Base-by-base conservation (phyloP, 108 stramenopile genomes). In the Tribonema minus region DNA sequence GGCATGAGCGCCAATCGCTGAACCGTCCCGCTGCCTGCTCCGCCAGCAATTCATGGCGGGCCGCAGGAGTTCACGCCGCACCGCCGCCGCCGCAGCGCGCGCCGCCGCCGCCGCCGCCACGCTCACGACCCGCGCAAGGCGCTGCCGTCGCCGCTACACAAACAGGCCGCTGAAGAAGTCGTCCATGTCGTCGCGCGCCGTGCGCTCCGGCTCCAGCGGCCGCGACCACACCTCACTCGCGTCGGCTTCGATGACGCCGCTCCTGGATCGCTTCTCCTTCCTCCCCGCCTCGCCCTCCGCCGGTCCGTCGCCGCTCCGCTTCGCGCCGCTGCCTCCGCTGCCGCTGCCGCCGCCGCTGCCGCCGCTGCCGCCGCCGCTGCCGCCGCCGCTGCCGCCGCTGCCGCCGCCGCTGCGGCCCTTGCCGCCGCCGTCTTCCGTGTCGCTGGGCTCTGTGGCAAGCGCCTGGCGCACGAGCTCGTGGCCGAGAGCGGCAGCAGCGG, bases 151-250 rank as follows among this genome's bases (percentile, higher is more conserved):
- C n/a, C n/a, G n/a, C 46, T 54, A 54, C 46, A 54, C 20, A 20
- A 54, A 54, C 46, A 54, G 46, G 20, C 46, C 46, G 46, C 20
- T 54, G 9, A 54, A 54, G 20, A 15, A 79, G 30, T 79, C 77
- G 5, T 79, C 77, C 68, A 79, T 79, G 20, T 79, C 77, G 37
- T 79, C 77, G 25, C 68, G 64, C 30, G 54, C 68, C 32, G 68
- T 79, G 39, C 59, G 30, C n/a, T 68, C 77, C 38, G 39, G 61
- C 77, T 70, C 36, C 33, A 79, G 6, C 38, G 68, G 67, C 60
- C 77, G 60, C 32, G 59, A 67, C 77, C 77, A 79, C 38, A 58
- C 59, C 1, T 32, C 60, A 20, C 77, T 60, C 27, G 54, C 34
- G 9, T 54, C 46, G 9, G 46, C 46, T 54, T 54, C 46, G 20